These are phyloP conservation scores for Nicotiana undulata DNA, from an alignment of 257 asterid genomes.

Conservation along the genomic window DNA sequence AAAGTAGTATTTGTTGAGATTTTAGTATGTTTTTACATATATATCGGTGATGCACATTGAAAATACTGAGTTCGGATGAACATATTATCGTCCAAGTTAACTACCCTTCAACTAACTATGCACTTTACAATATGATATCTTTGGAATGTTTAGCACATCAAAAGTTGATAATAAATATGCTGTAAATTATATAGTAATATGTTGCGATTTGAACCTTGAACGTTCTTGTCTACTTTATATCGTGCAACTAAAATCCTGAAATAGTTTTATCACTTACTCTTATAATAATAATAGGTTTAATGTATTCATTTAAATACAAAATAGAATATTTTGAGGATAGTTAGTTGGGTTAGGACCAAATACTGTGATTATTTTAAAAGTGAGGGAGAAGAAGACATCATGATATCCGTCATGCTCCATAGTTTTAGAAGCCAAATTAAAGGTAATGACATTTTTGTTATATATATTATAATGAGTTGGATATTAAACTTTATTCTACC, in stretches of 20 bases:
- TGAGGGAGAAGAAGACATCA: constrained; percentile 10
- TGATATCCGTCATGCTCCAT: constrained; percentile 24
- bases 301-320: background rate
- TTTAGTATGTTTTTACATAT: no score
- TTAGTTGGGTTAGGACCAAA: constrained; percentile 7
- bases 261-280: background rate
- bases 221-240: background rate
- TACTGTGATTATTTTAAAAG: background rate
- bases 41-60: no score
- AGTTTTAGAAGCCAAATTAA: background rate
- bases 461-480: background rate
- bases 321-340: background rate
- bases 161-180: background rate
- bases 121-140: background rate
- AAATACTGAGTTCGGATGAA: no score
- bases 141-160: background rate
- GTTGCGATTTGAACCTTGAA: background rate
- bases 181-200: background rate
- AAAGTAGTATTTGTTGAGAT: background rate
- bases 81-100: background rate
- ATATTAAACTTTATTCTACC: constrained; percentile 1
- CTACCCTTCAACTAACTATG: background rate
- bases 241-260: background rate
- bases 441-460: background rate
- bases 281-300: background rate